Evolutionary conservation across 1,284 basidiomycete genomes (phyloP), one percentile per base, ranked within the genome.

Genomic region (Apiotrichum montevideense): DNA sequence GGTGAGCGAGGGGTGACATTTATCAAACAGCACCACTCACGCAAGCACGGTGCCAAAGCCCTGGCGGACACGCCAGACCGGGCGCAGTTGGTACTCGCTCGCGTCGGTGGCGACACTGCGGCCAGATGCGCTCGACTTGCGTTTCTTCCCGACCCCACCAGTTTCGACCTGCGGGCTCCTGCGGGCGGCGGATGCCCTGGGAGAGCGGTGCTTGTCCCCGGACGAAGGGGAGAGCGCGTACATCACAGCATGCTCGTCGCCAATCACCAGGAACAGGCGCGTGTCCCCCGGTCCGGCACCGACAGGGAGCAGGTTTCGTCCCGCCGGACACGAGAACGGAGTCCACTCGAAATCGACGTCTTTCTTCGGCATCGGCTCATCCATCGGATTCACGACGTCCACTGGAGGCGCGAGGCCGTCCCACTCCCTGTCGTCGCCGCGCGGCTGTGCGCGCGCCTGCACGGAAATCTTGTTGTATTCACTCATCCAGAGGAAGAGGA

Each of bases 401-500:
- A 85, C 53, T 66, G 66, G 5, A n/a, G 58, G 40, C 1, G 61
- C 61, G 4, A 71, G 53, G 29, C 29, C 29, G 29, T 29, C 29
- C 29, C 29, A 29, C 29, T 29, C 29, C 29, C 29, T 29, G 33
- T 72, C 66, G 33, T 61, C 65, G 41, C 73, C 72, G 0, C 63
- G 41, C 49, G 84, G 84, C 0, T 83, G 78, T 32, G 85, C 74
- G 50, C 82, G 80, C 47, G 83, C 78, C 65, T 85, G 82, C 65
- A 91, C 84, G 13, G 84, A 71, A 59, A 88, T 82, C 4, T 63
- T 65, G 44, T 66, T 66, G 9, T 63, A 56, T 7, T 76, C 66
- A 0, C 72, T 68, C 39, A 74, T 63, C 61, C 68, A 76, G 6
- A 91, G 76, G 54, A 93, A 84, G 2, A 82, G 84, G 35, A 93